A percentile compares a stretch with the other conserved stretches of the same genome.
Conservation (phyloP, 371 early-diverging fungal species). For the Mortierella sp. region DNA sequence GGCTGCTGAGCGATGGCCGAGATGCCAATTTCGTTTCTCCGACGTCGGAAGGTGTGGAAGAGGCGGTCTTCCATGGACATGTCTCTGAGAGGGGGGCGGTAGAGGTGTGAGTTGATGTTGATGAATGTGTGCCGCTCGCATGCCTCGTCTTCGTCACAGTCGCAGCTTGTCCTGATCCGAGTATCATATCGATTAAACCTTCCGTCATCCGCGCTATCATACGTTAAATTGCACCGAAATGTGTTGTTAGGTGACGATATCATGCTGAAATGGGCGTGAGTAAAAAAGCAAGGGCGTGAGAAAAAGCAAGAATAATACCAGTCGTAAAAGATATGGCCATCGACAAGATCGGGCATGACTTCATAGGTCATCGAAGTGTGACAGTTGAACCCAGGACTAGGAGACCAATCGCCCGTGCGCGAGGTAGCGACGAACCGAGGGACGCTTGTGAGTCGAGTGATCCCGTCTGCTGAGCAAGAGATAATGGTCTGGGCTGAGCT, state of each 20-base stretch:
- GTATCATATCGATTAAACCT: constrained; percentile 57
- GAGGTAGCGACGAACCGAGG: constrained; percentile 33
- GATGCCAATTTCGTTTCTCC: constrained; percentile 26
- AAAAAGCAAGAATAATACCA: constrained; percentile 23
- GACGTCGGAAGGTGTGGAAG: constrained; percentile 16
- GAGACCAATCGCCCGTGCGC: constrained; percentile 24
- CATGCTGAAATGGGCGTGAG: not conserved
- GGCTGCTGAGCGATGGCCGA: constrained; percentile 59
- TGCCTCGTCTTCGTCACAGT: constrained; percentile 25
- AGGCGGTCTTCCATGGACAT: constrained; percentile 17
- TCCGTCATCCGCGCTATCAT: constrained; percentile 55
- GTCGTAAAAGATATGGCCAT: constrained; percentile 53
- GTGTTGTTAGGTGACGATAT: not conserved
- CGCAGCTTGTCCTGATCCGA: constrained; percentile 53
- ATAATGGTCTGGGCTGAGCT: constrained; percentile 73
- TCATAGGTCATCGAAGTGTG: constrained; percentile 49
- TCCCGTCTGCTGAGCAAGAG: constrained; percentile 78
- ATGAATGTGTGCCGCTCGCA: constrained; percentile 54
- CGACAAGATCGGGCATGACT: constrained; percentile 46
- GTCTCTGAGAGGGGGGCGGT: not conserved
- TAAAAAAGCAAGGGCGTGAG: not conserved
- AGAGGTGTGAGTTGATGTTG: constrained; percentile 41
- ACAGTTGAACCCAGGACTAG: constrained; percentile 45
- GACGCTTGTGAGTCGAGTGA: constrained; percentile 77
- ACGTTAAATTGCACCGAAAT: not conserved